phyloP scores from a whole-genome alignment of 176 grass and related monocot species.

The Urochloa ruziziensis region DNA sequence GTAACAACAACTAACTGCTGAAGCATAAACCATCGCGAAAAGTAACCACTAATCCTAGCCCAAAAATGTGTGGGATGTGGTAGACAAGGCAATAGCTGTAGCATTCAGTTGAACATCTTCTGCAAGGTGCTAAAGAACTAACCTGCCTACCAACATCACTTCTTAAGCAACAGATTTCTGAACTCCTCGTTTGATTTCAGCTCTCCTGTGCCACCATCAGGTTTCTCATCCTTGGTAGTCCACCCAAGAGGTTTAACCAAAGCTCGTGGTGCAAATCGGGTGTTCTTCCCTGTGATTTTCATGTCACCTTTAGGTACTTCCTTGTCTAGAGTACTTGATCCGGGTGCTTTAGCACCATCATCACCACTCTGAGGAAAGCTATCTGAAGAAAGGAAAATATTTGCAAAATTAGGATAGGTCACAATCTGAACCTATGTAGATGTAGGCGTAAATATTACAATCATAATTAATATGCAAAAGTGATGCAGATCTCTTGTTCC shows the following conservation, averaged over 20 bases:
- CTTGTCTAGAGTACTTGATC: conserved; percentile 23
- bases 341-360: conserved; percentile 26
- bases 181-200: conserved; percentile 92
- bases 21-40: neutral
- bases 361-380: conserved; percentile 39
- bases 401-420: neutral
- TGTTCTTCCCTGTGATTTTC: conserved; percentile 52
- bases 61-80: neutral
- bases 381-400: conserved; percentile 27
- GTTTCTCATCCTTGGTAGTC: conserved; percentile 55
- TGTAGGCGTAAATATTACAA: neutral
- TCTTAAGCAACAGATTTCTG: conserved; percentile 84
- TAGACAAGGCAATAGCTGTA: neutral
- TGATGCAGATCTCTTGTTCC: neutral
- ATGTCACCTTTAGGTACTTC: conserved; percentile 22
- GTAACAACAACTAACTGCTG: neutral
- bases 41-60: neutral
- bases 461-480: neutral
- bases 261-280: conserved; percentile 65
- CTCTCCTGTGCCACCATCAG: conserved; percentile 47
- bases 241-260: conserved; percentile 69
- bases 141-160: conserved; percentile 46
- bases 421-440: conserved; percentile 13
- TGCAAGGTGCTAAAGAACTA: neutral
- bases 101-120: neutral